These are phyloP conservation scores for Aphanomyces invadans DNA, from an alignment of 352 stramenopile species.

Conservation along the genomic window DNA sequence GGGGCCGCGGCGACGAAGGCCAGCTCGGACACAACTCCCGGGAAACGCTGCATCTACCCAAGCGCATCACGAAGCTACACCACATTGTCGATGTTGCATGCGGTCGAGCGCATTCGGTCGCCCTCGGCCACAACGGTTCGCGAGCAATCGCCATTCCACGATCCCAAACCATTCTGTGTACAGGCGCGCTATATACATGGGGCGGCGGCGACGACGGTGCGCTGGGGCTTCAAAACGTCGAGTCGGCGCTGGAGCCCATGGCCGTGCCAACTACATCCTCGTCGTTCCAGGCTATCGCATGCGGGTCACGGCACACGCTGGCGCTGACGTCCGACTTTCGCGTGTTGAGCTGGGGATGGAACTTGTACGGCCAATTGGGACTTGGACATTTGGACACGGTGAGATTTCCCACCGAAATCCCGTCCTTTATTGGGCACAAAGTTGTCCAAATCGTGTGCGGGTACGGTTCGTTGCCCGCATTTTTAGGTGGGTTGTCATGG, in stretches of 20 bases:
- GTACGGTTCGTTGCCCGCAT: constrained; percentile 9
- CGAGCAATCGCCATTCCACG: neutral
- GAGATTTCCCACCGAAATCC: constrained; percentile 28
- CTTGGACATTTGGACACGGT: constrained; percentile 30
- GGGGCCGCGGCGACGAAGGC: constrained; percentile 81
- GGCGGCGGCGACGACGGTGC: constrained; percentile 39
- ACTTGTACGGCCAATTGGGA: constrained; percentile 37
- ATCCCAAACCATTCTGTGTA: neutral
- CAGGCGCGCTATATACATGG: constrained; percentile 31
- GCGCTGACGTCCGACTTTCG: constrained; percentile 28
- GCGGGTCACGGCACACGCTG: constrained; percentile 38
- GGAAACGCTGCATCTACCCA: constrained; percentile 25
- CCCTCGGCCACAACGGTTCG: constrained; percentile 35
- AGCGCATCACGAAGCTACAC: constrained; percentile 24
- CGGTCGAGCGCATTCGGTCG: constrained; percentile 64
- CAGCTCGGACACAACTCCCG: constrained; percentile 33
- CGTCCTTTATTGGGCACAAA: constrained; percentile 28
- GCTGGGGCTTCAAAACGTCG: constrained; percentile 26
- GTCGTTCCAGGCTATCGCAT: constrained; percentile 27
- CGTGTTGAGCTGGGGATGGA: constrained; percentile 39
- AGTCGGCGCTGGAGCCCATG: constrained; percentile 22
- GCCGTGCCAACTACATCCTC: constrained; percentile 19
- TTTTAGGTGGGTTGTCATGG: neutral
- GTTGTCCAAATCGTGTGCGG: constrained; percentile 32
- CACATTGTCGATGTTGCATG: constrained; percentile 28